phyloP scores from a whole-genome alignment of 1,139 yeast species.

The Candida pseudoviswanathii region DNA sequence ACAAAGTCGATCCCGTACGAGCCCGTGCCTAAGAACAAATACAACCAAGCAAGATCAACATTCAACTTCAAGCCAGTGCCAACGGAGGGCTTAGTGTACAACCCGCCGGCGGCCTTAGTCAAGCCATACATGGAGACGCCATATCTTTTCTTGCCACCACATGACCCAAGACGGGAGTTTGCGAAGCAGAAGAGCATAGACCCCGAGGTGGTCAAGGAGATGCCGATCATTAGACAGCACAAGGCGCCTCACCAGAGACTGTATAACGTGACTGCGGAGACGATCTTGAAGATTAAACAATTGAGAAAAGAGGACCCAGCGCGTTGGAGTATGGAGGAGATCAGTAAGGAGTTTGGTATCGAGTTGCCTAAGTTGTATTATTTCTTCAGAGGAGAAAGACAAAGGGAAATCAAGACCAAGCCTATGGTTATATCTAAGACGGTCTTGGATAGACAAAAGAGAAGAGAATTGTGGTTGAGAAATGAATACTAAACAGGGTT shows the following conservation, averaged over 20 bases:
- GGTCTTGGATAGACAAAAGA: conserved; percentile 49
- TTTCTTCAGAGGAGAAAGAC: conserved; percentile 19
- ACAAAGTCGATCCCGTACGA: conserved; percentile 29
- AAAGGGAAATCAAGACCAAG: conserved; percentile 12
- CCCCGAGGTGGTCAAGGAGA: conserved; percentile 46
- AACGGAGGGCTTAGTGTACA: conserved; percentile 41
- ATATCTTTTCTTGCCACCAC: conserved; percentile 65
- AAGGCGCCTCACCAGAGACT: conserved; percentile 40
- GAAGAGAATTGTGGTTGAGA: conserved; percentile 64
- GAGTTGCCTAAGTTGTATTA: conserved; percentile 15
- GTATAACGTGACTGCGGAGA: conserved; percentile 62
- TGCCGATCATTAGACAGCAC: conserved; percentile 52
- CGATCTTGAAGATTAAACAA: conserved; percentile 60
- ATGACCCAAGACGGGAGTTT: conserved; percentile 58
- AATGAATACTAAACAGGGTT: conserved; percentile 42
- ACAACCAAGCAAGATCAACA: conserved; percentile 40
- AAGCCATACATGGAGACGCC: conserved; percentile 55
- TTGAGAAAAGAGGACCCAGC: conserved; percentile 66
- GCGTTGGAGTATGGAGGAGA: conserved; percentile 64
- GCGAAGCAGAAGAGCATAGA: conserved; percentile 20
- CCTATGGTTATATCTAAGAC: conserved; percentile 4
- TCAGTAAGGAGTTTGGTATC: conserved; percentile 62
- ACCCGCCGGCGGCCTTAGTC: conserved; percentile 37
- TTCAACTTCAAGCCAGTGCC: conserved; percentile 47
- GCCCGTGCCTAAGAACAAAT: conserved; percentile 41